Base-by-base conservation (phyloP, 768 basidiomycete genomes). In the Suillus spraguei region DNA sequence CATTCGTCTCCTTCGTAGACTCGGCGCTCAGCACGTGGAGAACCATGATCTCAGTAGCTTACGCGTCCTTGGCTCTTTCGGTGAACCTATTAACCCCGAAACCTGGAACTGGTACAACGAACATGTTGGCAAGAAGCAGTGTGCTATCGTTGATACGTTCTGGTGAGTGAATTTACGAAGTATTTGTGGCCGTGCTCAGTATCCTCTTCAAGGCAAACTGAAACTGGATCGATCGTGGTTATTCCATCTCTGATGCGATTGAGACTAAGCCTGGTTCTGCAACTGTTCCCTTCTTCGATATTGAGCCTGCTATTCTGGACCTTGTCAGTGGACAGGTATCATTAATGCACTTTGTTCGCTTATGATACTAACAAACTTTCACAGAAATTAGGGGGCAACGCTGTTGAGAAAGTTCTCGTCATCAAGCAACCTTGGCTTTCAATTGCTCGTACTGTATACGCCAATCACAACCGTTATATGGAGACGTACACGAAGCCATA, bases 71-170 rank as follows among this genome's bases (percentile, higher is more conserved):
- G 97, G 97, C 32, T 89, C 84, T 64, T 97, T 99, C 53, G 97
- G 97, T 61, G 97, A 99, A 79, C 97, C 97, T 1, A 99, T 99
- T 82, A 98, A 98, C 77, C 95, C 96, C 33, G 97, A 98, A 76
- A 97, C 97, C 13, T 98, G 97, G 97, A 86, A 96, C 70, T 99
- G 97, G 97, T 97, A 96, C 79, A 95, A 97, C 76, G 95, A 97
- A 71, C 87, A 94, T 72, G 95, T 97, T 60, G 97, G 97, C 11
- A 84, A 85, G 71, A 82, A 77, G 67, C 85, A 98, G 75, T 96
- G 94, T 73, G 94, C 97, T 8, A 88, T 98, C 67, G 95, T 97
- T 49, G 95, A 97, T 78, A 97, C 94, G 4, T 95, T 87, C 78
- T 95, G 92, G 88, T 83, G 66, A 39, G 81, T 74, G 35, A 22